Conservation (phyloP, 495 filamentous ascomycete species). For the Penicillium alfredii region DNA sequence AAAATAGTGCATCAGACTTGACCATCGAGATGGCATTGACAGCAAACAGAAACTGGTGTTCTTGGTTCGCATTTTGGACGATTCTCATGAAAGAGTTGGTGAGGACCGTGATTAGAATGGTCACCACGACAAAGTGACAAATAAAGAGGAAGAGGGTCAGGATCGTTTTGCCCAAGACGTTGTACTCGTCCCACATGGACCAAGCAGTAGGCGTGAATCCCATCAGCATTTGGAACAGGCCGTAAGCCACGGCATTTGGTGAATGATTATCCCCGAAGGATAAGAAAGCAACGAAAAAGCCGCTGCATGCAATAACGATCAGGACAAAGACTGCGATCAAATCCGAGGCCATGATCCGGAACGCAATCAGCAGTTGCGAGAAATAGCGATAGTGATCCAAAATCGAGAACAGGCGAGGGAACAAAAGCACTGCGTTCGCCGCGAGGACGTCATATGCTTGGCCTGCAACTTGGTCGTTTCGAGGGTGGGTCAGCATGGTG, state of each 20-base stretch:
- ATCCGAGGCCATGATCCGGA: conserved; percentile 87
- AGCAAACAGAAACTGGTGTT: conserved; percentile 90
- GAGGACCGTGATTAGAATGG: conserved; percentile 85
- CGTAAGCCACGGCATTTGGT: conserved; percentile 63
- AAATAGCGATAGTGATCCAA: conserved; percentile 94
- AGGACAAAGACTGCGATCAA: conserved; percentile 75
- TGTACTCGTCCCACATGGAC: conserved; percentile 70
- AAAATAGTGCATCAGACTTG: conserved; percentile 89
- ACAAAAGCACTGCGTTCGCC: conserved; percentile 79
- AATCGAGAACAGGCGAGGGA: conserved; percentile 84
- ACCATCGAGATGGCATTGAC: conserved; percentile 95
- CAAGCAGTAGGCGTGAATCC: conserved; percentile 76
- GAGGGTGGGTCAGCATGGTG: conserved; percentile 64
- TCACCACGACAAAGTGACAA: conserved; percentile 90
- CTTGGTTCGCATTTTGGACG: conserved; percentile 83
- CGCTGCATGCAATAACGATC: conserved; percentile 78
- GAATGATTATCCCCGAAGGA: conserved; percentile 66
- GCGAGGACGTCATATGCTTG: conserved; percentile 89
- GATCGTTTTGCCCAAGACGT: conserved; percentile 65
- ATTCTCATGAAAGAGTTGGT: conserved; percentile 94
- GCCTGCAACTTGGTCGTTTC: conserved; percentile 57
- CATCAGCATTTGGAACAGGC: conserved; percentile 89
- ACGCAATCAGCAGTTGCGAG: conserved; percentile 86
- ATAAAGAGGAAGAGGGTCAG: conserved; percentile 82
- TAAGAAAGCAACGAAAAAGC: conserved; percentile 90